Base-by-base conservation (phyloP, 495 filamentous ascomycete genomes). In the Penicillium robsamsonii region DNA sequence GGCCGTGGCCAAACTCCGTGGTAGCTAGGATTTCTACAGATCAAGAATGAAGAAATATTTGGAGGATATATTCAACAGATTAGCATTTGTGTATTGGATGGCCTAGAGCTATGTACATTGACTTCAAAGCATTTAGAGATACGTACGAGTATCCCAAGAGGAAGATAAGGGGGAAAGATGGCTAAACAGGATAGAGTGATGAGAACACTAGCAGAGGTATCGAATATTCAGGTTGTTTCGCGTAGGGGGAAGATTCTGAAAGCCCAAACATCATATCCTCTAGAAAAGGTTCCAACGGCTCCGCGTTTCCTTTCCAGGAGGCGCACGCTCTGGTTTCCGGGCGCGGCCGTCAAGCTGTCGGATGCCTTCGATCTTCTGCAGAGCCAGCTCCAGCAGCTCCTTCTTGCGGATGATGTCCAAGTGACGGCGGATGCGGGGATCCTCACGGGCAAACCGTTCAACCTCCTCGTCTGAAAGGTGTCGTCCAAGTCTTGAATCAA, bases 291-390 rank as follows among this genome's bases (percentile, higher is more conserved):
- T 73, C 75, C 75, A 77, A 13, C 74, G 68, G 35, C 73, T 67
- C 53, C 66, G 61, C 38, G 70, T 67, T 46, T 75, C 63, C 43
- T 68, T 71, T 17, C 57, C 53, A 29, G 52, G 58, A 13, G 67
- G 40, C 5, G 70, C 60, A 52, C 70, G 66, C 17, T 75, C 71
- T 20, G 64, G 11, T 22, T 58, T 60, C 4, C 70, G 62, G 2
- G 58, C 68, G 56, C 75, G 74, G 18, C 77, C 78, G 60, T 96
- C 91, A 18, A 98, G 73, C 46, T 87, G 84, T 52, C 89, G 80
- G 59, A 98, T 75, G 35, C 87, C 85, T 63, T 97, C 90, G 78
- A 97, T 96, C 79, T 99, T 97, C 70, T 87, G 84, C 22, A 99
- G 75, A 11, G 93, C 94, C 51, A 96, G 75, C 73, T 97, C 92